Base-by-base conservation (phyloP, 306 rosid genomes). In the Fragaria vesca region DNA sequence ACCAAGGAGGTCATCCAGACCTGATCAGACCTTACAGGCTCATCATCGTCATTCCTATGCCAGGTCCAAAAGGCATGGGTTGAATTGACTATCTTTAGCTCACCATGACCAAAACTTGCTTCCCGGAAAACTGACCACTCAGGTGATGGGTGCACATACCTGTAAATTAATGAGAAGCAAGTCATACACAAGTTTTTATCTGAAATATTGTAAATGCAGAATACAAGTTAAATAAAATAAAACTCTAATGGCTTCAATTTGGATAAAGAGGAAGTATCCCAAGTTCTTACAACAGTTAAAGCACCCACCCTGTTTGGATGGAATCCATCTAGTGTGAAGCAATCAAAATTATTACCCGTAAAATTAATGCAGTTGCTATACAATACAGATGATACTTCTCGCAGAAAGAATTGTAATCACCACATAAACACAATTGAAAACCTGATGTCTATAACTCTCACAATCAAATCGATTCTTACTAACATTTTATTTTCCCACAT, bases 41-140 rank as follows among this genome's bases (percentile, higher is more conserved):
- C 96, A 2, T 93, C 98, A 1, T 93, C 91, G 18, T 93, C 98
- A 69, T 93, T 93, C 81, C 98, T 85, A 86, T 93, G 98, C 97
- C 98, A 93, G 83, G 90, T 90, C 99, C 98, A 93, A 55, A 90
- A 86, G 46, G 96, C 91, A 83, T 90, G 97, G 21, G 96, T 82
- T 4, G 97, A 82, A 80, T 91, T 94, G 67, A 87, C 87, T 62
- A 92, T 67, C 79, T 83, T 88, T 11, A 93, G 92, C 86, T 93
- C 97, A 6, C 98, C 98, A 0, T 93, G 98, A 66, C 98, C 97
- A 5, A 93, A 93, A 81, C 98, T 93, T 70, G 96, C 97, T 86
- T 94, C 97, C 0, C 92, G 91, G 82, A 94, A 94, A 45, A 78
- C 88, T 20, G 97, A 94, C 98, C 97, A 94, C 76, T 79, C 83